These are phyloP conservation scores for Narthecium ossifragum DNA, from an alignment of 106 monocot genomes.

Conservation along the genomic window DNA sequence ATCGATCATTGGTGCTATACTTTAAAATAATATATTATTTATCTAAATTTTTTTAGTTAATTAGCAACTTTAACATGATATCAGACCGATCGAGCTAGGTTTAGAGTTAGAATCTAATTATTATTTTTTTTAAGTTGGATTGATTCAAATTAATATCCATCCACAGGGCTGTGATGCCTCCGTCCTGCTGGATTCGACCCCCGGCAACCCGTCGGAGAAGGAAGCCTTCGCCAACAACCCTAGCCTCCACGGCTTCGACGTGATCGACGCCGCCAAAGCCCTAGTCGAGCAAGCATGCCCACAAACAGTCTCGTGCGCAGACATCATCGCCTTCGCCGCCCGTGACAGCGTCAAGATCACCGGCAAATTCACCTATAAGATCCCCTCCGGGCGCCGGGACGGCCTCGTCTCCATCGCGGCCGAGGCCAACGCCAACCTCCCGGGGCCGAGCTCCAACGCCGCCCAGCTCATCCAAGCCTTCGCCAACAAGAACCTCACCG, in stretches of 20 bases:
- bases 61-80: too few species aligned
- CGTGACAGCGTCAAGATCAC: conserved; percentile 19
- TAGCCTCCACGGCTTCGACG: conserved; percentile 19
- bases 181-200: conserved; percentile 5
- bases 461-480: conserved; percentile 13
- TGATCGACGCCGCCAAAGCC: conserved; percentile 22
- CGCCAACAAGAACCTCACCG: conserved; percentile 20
- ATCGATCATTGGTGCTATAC: too few species aligned
- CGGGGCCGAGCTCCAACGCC: conserved; percentile 23
- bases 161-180: conserved; percentile 24
- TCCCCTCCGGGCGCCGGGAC: conserved; percentile 43
- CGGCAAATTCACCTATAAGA: conserved; percentile 11
- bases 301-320: conserved; percentile 32
- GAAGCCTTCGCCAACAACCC: conserved; percentile 7
- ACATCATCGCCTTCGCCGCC: conserved; percentile 44
- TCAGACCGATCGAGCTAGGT: too few species aligned
- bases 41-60: too few species aligned
- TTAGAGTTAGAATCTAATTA: too few species aligned
- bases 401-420: conserved; percentile 11
- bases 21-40: too few species aligned
- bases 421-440: conserved; percentile 29
- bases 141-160: too few species aligned
- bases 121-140: too few species aligned
- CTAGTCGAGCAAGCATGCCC: conserved; percentile 16
- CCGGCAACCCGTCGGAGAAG: conserved; percentile 11